phyloP scores from a whole-genome alignment of 2,329 filamentous ascomycete species.

The Bisporella sp. region DNA sequence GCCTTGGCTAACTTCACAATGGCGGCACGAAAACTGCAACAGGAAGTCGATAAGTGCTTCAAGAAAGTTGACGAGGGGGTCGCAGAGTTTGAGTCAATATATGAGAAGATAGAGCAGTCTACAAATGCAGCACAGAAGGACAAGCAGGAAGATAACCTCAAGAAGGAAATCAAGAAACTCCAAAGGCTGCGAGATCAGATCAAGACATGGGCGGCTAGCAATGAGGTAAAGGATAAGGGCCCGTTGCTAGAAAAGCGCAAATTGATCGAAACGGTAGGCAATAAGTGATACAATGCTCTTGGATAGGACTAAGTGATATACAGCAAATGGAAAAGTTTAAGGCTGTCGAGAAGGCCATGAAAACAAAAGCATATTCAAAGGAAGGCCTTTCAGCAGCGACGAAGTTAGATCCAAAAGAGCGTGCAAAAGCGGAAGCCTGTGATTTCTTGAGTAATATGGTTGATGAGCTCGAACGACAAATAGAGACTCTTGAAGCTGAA shows the following conservation, averaged over 20 bases:
- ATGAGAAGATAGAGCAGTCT: slow-evolving; percentile 94
- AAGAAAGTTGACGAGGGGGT: slow-evolving; percentile 96
- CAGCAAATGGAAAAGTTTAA: slow-evolving; percentile 99
- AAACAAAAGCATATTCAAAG: slow-evolving; percentile 99
- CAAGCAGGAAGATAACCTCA: slow-evolving; percentile 95
- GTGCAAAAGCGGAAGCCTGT: slow-evolving; percentile 82
- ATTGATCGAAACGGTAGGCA: slow-evolving; percentile 87
- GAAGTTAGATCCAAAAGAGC: slow-evolving; percentile 95
- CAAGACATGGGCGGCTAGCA: slow-evolving; percentile 97
- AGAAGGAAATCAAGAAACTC: slow-evolving; percentile 99
- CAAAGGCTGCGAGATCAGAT: slow-evolving; percentile 96
- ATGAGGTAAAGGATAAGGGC: slow-evolving; percentile 99
- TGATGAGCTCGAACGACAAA: slow-evolving; percentile 87
- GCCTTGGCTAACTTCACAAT: slow-evolving; percentile 44
- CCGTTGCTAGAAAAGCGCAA: slow-evolving; percentile 89
- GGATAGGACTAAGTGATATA: slow-evolving; percentile 26
- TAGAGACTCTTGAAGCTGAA: slow-evolving; percentile 88
- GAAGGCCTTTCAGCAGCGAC: slow-evolving; percentile 87
- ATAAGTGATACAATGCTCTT: slow-evolving; percentile 3
- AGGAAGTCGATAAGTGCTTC: slow-evolving; percentile 99
- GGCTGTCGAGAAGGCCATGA: slow-evolving; percentile 99
- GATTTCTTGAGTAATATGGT: slow-evolving; percentile 84
- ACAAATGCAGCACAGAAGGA: slow-evolving; percentile 94
- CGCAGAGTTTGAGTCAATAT: slow-evolving; percentile 84
- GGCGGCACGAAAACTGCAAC: slow-evolving; percentile 92